Evolutionary conservation across 148 eudicot species (phyloP).

Genomic region (Spergularia marina): DNA sequence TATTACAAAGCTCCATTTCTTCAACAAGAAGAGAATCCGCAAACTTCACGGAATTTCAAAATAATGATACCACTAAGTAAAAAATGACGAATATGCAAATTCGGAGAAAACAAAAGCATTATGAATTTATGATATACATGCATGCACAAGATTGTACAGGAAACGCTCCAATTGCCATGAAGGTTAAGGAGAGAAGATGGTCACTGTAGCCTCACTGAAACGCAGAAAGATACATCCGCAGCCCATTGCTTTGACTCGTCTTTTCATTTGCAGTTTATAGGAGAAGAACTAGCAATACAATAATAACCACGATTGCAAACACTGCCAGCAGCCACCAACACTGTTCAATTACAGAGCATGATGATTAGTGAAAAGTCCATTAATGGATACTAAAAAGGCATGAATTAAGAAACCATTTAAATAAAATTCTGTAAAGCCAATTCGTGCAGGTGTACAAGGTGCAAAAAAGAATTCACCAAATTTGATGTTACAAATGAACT

Average conservation of each 20-base stretch:
- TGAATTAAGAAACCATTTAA: not conserved
- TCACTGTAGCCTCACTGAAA: slow-evolving; percentile 7
- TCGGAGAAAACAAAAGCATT: not conserved
- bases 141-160: slow-evolving; percentile 23
- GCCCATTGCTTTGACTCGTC: slow-evolving; percentile 10
- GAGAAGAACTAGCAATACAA: slow-evolving; percentile 44
- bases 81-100: slow-evolving; percentile 9
- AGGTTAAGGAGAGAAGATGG: slow-evolving; percentile 17
- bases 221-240: not conserved
- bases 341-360: slow-evolving; percentile 30
- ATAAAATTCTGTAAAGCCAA: not conserved
- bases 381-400: not conserved
- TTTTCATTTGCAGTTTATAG: slow-evolving; percentile 28
- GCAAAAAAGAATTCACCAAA: not conserved
- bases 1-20: not conserved
- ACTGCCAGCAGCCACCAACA: slow-evolving; percentile 65
- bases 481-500: not conserved
- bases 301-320: slow-evolving; percentile 41
- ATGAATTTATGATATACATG: slow-evolving; percentile 9
- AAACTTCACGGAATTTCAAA: not conserved
- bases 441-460: not conserved
- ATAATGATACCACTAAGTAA: slow-evolving; percentile 12
- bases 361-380: not conserved
- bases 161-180: slow-evolving; percentile 17
- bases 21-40: not conserved